A percentile compares a stretch with the other conserved stretches of the same genome.
Evolutionary conservation across 331 rosid genomes (phyloP).

Genomic region (Saraca asoca): DNA sequence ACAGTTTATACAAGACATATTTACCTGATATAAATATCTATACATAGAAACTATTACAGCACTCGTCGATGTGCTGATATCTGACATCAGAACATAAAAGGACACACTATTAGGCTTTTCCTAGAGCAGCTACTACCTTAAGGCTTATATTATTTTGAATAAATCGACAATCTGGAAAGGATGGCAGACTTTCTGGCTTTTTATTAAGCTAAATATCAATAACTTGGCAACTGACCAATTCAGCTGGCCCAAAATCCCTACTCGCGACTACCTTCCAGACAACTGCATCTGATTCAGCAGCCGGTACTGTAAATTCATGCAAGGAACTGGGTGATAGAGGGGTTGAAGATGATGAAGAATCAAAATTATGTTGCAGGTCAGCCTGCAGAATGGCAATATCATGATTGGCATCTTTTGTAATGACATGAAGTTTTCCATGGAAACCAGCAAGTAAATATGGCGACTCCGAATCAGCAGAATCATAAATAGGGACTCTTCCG

Average conservation of each 20-base stretch:
- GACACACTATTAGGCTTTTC: too few relatives aligned
- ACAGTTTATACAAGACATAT: too few relatives aligned
- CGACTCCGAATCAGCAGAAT: conserved; percentile 79
- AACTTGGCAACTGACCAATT: conserved; percentile 89
- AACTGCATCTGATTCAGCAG: conserved; percentile 61
- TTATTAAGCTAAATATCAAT: conserved; percentile 44
- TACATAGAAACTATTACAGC: too few relatives aligned
- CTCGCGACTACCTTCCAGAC: conserved; percentile 67
- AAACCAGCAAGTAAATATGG: conserved; percentile 90
- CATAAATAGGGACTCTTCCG: conserved; percentile 79
- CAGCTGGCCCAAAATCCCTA: conserved; percentile 64
- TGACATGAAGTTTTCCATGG: conserved; percentile 83
- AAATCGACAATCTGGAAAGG: background rate
- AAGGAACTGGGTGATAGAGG: conserved; percentile 39
- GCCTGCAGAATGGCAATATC: conserved; percentile 64
- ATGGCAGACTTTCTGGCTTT: conserved; percentile 25
- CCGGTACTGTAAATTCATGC: conserved; percentile 44
- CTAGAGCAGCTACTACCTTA: too few relatives aligned
- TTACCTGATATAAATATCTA: too few relatives aligned
- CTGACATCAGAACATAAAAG: too few relatives aligned
- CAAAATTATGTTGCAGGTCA: conserved; percentile 46
- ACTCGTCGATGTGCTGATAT: too few relatives aligned
- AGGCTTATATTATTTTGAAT: too few relatives aligned
- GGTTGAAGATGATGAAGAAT: conserved; percentile 39
- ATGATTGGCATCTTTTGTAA: conserved; percentile 75